Percentiles rank a stretch among this genome's conserved stretches.
Evolutionary conservation across 805 yeast genomes (phyloP).

Genomic region (Ogataea polymorpha): DNA sequence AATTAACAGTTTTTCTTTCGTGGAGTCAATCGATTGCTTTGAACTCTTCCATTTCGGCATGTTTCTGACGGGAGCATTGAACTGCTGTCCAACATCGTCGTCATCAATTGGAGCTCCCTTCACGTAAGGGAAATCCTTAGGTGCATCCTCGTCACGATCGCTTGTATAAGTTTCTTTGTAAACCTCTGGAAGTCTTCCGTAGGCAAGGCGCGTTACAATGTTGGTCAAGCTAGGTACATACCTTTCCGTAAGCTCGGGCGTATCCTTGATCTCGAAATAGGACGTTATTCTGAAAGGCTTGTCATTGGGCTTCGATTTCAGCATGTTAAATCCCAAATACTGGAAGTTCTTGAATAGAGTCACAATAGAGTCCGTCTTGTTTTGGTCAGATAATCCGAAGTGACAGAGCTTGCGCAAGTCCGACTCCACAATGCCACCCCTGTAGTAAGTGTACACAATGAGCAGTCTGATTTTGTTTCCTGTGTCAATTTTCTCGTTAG

Average conservation of each 20-base stretch:
- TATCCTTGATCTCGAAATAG: conserved; percentile 47
- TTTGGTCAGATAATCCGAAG: conserved; percentile 40
- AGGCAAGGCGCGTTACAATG: conserved; percentile 25
- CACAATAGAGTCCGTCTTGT: conserved; percentile 37
- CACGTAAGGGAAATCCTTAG: conserved; percentile 51
- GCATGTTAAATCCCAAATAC: conserved; percentile 33
- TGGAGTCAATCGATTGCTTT: conserved; percentile 19
- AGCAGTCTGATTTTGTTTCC: conserved; percentile 75
- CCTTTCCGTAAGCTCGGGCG: conserved; percentile 25
- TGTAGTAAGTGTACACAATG: conserved; percentile 67
- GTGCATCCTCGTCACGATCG: conserved; percentile 35
- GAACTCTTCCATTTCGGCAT: conserved; percentile 32
- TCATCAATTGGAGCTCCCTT: conserved; percentile 32
- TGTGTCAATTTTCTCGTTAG: conserved; percentile 45
- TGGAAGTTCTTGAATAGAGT: conserved; percentile 56
- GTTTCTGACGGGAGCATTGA: conserved; percentile 19
- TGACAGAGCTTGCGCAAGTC: conserved; percentile 70
- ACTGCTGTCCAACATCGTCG: conserved; percentile 12
- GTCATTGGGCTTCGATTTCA: conserved; percentile 38
- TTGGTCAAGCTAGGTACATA: conserved; percentile 29
- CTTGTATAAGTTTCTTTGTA: conserved; percentile 18
- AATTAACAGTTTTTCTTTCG: conserved; percentile 68
- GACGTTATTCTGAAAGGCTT: conserved; percentile 46
- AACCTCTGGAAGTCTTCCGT: conserved; percentile 28
- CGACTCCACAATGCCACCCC: conserved; percentile 75